phyloP scores from a whole-genome alignment of 106 monocot species.

The Amphibolis antarctica region DNA sequence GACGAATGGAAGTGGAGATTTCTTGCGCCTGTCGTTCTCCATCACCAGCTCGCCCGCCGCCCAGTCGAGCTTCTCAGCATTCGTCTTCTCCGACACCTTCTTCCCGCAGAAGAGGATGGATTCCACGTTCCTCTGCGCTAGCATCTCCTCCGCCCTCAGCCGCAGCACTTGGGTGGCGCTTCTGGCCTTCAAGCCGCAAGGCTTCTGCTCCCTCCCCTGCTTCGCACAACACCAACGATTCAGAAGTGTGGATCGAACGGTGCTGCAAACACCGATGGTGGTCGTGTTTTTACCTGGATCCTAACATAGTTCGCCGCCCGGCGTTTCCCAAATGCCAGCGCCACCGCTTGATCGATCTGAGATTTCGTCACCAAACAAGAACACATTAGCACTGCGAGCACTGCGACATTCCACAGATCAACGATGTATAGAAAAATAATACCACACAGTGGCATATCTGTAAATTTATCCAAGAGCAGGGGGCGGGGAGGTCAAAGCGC shows the following conservation, averaged over 20 bases:
- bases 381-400: not conserved
- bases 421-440: not conserved
- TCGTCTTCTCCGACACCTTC: conserved; percentile 15
- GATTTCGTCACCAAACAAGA: not conserved
- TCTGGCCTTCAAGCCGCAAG: not conserved
- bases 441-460: not conserved
- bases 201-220: not conserved
- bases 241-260: too few relatives aligned
- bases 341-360: conserved; percentile 78
- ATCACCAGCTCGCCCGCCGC: conserved; percentile 14
- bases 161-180: not conserved
- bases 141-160: conserved; percentile 11
- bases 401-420: not conserved
- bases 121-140: conserved; percentile 19
- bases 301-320: conserved; percentile 52
- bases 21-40: conserved; percentile 15
- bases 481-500: too few relatives aligned
- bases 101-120: conserved; percentile 21
- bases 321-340: conserved; percentile 54
- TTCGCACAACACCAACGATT: not conserved
- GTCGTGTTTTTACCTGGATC: conserved; percentile 62
- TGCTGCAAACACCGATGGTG: too few relatives aligned
- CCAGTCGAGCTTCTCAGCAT: conserved; percentile 22
- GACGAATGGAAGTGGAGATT: conserved; percentile 10
- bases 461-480: not conserved